Evolutionary conservation across 208 protist genomes (phyloP), one percentile per base, ranked within the genome.

Genomic region (Porcisia deanei): DNA sequence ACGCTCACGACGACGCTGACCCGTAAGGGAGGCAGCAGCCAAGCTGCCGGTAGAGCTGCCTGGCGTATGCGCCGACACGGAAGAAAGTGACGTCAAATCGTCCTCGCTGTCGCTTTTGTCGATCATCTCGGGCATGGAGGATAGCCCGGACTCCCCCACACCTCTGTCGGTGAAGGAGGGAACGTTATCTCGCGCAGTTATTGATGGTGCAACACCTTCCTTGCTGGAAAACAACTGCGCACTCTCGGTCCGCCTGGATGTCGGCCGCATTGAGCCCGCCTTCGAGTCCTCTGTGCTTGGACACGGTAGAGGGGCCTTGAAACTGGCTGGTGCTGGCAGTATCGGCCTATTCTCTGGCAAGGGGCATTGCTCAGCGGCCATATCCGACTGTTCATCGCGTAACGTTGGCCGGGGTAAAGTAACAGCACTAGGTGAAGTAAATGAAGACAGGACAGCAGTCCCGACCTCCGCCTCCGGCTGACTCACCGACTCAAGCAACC

Each of bases 401-500:
- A 45, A 69, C 57, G 55, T 58, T 25, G 30, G 63, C 64, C 64
- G 65, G 57, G 64, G 57, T 22, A 52, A 73, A 7, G 64, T 25
- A 12, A 55, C 53, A 4, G 53, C 4, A 60, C 71, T 77, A 20
- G 25, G 25, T 45, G 30, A 45, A 2, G 2, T 12, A 22, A 49
- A 43, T 9, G 39, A 49, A 30, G 41, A 55, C 20, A 65, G 3
- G 43, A 2, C 71, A 4, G 9, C 37, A 53, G 8, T 45, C 10
- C 34, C 55, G 12, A 16, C 45, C 7, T 20, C 55, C 16, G 22
- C 2, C 45, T 60, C 34, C 22, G 65, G 55, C 2, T 73, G 73
- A 16, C 72, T 52, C 3, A 76, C 57, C 8, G 74, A 75, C 71
- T 82, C 77, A 7, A 84, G 61, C 75, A 80, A 57, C 20, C 80